Conservation (phyloP, 148 eudicot genomes). For the Cornus kousa region DNA sequence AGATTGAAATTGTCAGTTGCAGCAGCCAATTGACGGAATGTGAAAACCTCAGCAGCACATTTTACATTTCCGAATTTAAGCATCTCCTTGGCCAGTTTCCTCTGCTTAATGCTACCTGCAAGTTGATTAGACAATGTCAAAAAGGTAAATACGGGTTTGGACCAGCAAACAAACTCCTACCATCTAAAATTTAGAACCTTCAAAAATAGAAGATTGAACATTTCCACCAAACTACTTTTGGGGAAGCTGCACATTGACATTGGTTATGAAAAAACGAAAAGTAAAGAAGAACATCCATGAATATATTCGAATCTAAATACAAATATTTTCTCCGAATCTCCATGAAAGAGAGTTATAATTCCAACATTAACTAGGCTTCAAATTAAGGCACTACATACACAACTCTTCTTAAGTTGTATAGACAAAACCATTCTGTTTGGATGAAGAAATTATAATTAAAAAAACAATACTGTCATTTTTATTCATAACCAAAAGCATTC, state of each 20-base stretch:
- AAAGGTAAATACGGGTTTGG: too few species aligned
- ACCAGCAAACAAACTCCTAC: not conserved
- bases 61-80: conserved; percentile 33
- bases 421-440: too few species aligned
- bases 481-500: too few species aligned
- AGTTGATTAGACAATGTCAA: not conserved
- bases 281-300: not conserved
- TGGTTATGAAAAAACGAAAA: not conserved
- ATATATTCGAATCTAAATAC: too few species aligned
- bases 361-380: too few species aligned
- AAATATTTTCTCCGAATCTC: not conserved
- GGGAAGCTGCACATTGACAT: too few species aligned
- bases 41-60: conserved; percentile 62
- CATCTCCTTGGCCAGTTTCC: conserved; percentile 45
- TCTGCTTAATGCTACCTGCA: conserved; percentile 44
- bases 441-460: too few species aligned
- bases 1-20: conserved; percentile 79
- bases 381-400: too few species aligned
- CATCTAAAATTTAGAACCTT: not conserved
- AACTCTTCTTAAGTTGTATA: too few species aligned
- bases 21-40: conserved; percentile 72
- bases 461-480: too few species aligned
- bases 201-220: not conserved
- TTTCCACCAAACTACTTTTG: not conserved
- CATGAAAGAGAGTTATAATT: too few species aligned